These are phyloP conservation scores for Didymella segeticola DNA, from an alignment of 2,329 filamentous ascomycete genomes.

Conservation along the genomic window DNA sequence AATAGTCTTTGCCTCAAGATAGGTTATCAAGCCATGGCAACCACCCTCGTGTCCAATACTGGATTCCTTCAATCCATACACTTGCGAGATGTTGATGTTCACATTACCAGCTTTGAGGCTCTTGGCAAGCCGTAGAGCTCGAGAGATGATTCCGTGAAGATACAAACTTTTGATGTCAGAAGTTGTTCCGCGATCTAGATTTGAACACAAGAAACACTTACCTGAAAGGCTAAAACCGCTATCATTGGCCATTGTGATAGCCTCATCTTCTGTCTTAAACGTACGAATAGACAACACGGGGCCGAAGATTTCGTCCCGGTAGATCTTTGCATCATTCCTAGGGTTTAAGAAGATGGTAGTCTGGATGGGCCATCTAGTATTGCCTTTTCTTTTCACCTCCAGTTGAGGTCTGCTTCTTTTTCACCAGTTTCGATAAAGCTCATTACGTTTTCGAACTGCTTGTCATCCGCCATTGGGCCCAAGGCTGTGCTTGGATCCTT, in stretches of 20 bases:
- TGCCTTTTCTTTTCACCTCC: constrained; percentile 36
- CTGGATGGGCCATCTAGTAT: constrained; percentile 36
- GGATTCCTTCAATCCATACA: constrained; percentile 39
- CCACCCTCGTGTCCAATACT: constrained; percentile 44
- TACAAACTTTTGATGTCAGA: constrained; percentile 18
- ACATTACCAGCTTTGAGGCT: constrained; percentile 43
- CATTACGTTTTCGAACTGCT: constrained; percentile 39
- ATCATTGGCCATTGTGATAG: constrained; percentile 41
- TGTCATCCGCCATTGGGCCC: constrained; percentile 38
- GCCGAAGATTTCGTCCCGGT: constrained; percentile 44
- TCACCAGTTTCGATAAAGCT: constrained; percentile 40
- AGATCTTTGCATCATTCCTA: constrained; percentile 30
- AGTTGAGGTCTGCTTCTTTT: constrained; percentile 34
- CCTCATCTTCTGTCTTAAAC: constrained; percentile 45
- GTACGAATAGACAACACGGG: constrained; percentile 38
- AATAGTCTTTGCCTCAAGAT: constrained; percentile 43
- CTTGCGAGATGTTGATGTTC: constrained; percentile 37
- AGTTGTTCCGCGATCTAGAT: no score
- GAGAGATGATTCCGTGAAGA: constrained; percentile 35
- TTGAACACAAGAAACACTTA: no score
- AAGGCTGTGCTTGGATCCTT: constrained; percentile 31
- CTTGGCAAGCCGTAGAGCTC: constrained; percentile 38
- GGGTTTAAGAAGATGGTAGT: constrained; percentile 43
- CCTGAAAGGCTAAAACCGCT: constrained; percentile 37
- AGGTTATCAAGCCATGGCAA: constrained; percentile 38